Evolutionary conservation across 768 basidiomycete genomes (phyloP), one percentile per base, ranked within the genome.

Genomic region (Rhodotorula babjevae): DNA sequence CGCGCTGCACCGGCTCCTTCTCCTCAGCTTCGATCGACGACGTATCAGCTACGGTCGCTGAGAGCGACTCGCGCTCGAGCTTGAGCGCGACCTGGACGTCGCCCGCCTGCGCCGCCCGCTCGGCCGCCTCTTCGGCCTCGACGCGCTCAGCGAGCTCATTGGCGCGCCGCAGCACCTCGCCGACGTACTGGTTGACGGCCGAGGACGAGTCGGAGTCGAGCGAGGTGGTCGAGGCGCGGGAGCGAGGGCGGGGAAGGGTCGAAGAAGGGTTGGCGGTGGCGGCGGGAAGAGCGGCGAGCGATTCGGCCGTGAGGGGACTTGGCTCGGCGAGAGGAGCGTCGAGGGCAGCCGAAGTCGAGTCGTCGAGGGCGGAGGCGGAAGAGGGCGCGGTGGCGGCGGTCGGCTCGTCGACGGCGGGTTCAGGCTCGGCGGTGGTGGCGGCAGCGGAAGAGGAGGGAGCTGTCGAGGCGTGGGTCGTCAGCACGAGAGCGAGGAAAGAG

Each of bases 171-270:
- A 70, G 42, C 60, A 70, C 57, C 52, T 70, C 64, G 9, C 21
- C 27, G 52, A 70, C 55, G 52, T 65, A 65, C 31, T 0, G 15
- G n/a, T 70, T 50, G 69, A 70, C 19, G 40, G 33, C 15, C 3
- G 56, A 53, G 9, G 59, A 55, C 49, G 36, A 50, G n/a, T 36
- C n/a, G 16, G 69, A 70, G 1, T 52, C 61, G 46, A 56, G 52
- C 3, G 69, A 61, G 14, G 33, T 25, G 19, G 69, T 70, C 59
- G 69, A 70, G 11, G 69, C 64, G 36, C 59, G 53, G 1, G 69
- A 46, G 29, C 63, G 49, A 14, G 63, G 52, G 50, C 52, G 63
- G 12, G 63, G 36, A 25, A 47, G 44, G 18, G 42, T 18, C 52
- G 58, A 42, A 8, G 63, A n/a, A 21, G 42, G 21, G 33, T 63